Conservation (phyloP, 2,329 filamentous ascomycete species). For the Monilinia polystroma region DNA sequence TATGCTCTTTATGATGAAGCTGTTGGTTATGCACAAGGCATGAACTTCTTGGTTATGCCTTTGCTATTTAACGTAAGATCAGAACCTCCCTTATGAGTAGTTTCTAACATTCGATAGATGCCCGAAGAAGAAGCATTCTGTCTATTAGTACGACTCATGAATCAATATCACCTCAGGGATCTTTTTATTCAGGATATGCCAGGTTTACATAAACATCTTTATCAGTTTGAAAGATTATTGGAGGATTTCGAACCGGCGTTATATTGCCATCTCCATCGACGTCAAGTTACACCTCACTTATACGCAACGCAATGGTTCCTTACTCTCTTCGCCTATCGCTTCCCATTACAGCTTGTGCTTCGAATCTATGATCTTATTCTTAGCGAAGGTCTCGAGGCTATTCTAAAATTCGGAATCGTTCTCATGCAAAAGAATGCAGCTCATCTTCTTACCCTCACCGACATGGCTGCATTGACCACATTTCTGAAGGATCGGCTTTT, state of each 20-base stretch:
- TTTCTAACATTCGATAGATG: constrained; percentile 59
- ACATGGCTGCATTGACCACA: constrained; percentile 84
- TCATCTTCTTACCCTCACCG: constrained; percentile 76
- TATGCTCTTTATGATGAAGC: constrained; percentile 94
- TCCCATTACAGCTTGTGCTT: constrained; percentile 91
- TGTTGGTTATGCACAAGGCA: constrained; percentile 96
- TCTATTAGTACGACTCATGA: constrained; percentile 90
- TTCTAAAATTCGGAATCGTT: constrained; percentile 90
- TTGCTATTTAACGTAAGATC: constrained; percentile 80
- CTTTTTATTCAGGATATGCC: constrained; percentile 97
- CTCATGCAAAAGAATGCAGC: constrained; percentile 93
- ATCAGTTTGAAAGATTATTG: constrained; percentile 90
- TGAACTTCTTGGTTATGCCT: constrained; percentile 98
- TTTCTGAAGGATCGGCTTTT: constrained; percentile 94
- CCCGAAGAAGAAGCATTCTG: constrained; percentile 96
- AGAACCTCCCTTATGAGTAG: constrained; percentile 1
- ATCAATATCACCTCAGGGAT: constrained; percentile 89
- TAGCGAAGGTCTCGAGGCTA: constrained; percentile 87
- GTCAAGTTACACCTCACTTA: constrained; percentile 83
- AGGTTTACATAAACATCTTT: constrained; percentile 86
- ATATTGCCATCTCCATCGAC: constrained; percentile 88
- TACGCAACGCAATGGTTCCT: constrained; percentile 99
- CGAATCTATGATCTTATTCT: constrained; percentile 95
- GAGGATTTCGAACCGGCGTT: constrained; percentile 93
- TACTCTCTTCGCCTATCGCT: constrained; percentile 96